Conservation (phyloP, 1,284 basidiomycete species). For the Rhodotorula sp. region DNA sequence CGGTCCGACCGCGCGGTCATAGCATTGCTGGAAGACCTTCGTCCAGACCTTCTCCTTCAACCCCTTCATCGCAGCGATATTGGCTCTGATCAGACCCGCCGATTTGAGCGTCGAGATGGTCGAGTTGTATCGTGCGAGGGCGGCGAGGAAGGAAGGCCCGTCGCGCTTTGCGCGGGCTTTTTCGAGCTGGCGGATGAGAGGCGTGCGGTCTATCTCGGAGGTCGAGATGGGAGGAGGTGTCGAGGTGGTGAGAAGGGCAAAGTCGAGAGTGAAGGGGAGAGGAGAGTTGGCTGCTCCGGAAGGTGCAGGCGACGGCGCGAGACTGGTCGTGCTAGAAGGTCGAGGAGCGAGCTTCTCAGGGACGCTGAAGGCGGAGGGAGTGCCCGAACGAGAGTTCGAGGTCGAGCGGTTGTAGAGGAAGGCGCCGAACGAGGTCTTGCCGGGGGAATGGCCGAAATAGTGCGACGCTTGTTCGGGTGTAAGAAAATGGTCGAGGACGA, state of each 20-base stretch:
- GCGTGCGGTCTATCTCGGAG: slow-evolving; percentile 37
- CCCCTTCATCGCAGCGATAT: slow-evolving; percentile 45
- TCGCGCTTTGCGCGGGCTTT: slow-evolving; percentile 55
- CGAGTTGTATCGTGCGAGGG: slow-evolving; percentile 54
- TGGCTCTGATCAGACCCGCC: slow-evolving; percentile 46
- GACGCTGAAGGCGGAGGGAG: slow-evolving; percentile 23
- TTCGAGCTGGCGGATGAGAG: slow-evolving; percentile 55
- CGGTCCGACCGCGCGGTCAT: slow-evolving; percentile 57
- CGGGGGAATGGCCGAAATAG: slow-evolving; percentile 40
- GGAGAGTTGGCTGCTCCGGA: not conserved
- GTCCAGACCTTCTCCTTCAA: slow-evolving; percentile 51
- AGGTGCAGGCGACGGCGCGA: no score
- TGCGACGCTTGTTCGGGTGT: slow-evolving; percentile 35
- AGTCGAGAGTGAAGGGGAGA: not conserved
- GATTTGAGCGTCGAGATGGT: slow-evolving; percentile 50
- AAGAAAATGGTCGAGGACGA: slow-evolving; percentile 39
- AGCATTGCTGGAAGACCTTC: slow-evolving; percentile 55
- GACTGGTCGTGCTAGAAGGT: no score
- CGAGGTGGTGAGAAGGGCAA: not conserved
- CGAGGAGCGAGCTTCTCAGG: slow-evolving; percentile 37
- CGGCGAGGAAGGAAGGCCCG: slow-evolving; percentile 53
- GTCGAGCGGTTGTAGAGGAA: slow-evolving; percentile 26
- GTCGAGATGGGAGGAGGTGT: not conserved
- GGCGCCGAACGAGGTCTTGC: slow-evolving; percentile 33
- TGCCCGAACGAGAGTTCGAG: slow-evolving; percentile 34